phyloP scores from a whole-genome alignment of 495 filamentous ascomycete species.

The Penicillium parvum region DNA sequence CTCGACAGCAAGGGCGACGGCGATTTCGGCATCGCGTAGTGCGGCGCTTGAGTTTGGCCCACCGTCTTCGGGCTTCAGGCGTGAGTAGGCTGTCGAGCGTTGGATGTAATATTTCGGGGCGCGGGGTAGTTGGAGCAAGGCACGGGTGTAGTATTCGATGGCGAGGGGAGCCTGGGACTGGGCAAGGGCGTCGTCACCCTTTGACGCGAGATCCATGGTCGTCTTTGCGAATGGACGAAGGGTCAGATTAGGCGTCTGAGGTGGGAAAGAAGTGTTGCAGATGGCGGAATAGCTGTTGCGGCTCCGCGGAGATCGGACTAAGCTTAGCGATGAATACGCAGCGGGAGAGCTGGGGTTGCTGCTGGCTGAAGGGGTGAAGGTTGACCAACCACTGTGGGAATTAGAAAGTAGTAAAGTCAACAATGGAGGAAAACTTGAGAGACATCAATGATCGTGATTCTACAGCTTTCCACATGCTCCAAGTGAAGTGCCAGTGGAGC shows the following conservation, averaged over 20 bases:
- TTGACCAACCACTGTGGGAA: too few species aligned
- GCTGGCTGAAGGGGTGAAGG: too few species aligned
- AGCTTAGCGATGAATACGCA: too few species aligned
- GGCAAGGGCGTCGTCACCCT: slow-evolving; percentile 61
- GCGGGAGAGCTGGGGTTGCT: too few species aligned
- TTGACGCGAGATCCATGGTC: slow-evolving; percentile 56
- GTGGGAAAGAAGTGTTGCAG: not conserved
- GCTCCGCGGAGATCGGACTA: slow-evolving; percentile 2
- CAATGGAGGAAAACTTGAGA: too few species aligned
- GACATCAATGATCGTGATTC: too few species aligned
- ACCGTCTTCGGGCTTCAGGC: slow-evolving; percentile 48
- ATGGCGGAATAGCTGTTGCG: not conserved
- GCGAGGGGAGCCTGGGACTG: slow-evolving; percentile 61
- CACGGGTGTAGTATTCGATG: slow-evolving; percentile 68
- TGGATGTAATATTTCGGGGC: slow-evolving; percentile 83
- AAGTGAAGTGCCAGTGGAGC: not conserved
- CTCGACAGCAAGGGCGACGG: slow-evolving; percentile 61
- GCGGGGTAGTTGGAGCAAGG: slow-evolving; percentile 59
- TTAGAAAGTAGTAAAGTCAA: too few species aligned
- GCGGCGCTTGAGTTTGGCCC: slow-evolving; percentile 51
- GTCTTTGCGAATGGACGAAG: not conserved
- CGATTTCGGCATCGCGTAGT: slow-evolving; percentile 76
- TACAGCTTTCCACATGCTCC: slow-evolving; percentile 4
- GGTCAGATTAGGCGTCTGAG: not conserved
- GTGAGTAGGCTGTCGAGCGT: slow-evolving; percentile 77